A percentile compares a stretch with the other conserved stretches of the same genome.
phyloP scores from a whole-genome alignment of 2,329 filamentous ascomycete species.

The Diplodia scrobiculata region DNA sequence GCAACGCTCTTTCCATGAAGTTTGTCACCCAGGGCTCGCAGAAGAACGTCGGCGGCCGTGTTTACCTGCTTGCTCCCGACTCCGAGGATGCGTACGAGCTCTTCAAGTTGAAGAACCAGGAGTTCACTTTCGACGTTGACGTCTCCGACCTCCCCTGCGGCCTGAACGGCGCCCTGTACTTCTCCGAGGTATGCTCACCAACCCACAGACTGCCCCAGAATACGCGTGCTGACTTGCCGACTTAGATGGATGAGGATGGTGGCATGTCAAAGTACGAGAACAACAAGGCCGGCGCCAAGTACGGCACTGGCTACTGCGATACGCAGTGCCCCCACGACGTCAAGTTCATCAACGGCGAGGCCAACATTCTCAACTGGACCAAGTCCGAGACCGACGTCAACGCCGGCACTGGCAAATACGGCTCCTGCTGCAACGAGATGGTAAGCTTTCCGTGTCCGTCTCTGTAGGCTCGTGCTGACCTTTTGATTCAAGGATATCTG shows the following conservation, averaged over 20 bases:
- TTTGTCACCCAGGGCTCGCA: slow-evolving; percentile 59
- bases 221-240: background rate
- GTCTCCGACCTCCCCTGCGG: slow-evolving; percentile 68
- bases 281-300: slow-evolving; percentile 58
- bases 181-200: slow-evolving; percentile 36
- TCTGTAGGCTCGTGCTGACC: too few species aligned
- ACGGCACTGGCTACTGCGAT: slow-evolving; percentile 59
- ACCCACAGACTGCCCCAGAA: background rate
- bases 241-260: slow-evolving; percentile 65
- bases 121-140: slow-evolving; percentile 49
- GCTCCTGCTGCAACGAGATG: slow-evolving; percentile 56
- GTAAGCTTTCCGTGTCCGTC: background rate
- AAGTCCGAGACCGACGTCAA: slow-evolving; percentile 58
- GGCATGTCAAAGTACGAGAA: slow-evolving; percentile 55
- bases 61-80: slow-evolving; percentile 48
- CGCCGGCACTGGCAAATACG: slow-evolving; percentile 56
- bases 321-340: slow-evolving; percentile 51
- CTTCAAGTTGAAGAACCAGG: slow-evolving; percentile 48
- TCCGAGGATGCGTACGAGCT: slow-evolving; percentile 47
- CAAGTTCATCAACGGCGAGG: slow-evolving; percentile 59
- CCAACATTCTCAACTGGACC: slow-evolving; percentile 59
- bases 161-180: slow-evolving; percentile 70
- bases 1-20: slow-evolving; percentile 57
- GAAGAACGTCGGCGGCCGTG: slow-evolving; percentile 48
- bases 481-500: slow-evolving; percentile 56